phyloP scores from a whole-genome alignment of 768 basidiomycete species.

The Lepiota venenata region DNA sequence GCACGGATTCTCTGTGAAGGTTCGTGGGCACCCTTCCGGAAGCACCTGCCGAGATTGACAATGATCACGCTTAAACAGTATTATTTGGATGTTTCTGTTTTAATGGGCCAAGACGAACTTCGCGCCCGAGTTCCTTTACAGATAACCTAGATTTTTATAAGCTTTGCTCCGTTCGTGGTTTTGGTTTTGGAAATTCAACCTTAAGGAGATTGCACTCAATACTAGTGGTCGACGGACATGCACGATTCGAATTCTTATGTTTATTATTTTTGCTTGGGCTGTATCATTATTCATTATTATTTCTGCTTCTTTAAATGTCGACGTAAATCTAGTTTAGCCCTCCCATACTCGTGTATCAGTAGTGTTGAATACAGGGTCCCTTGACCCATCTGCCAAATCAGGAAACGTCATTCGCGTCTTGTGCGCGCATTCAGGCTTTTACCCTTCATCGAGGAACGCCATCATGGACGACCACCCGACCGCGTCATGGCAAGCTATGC shows the following conservation, averaged over 20 bases:
- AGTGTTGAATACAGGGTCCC: background rate
- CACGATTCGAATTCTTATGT: background rate
- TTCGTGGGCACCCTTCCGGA: conserved; percentile 26
- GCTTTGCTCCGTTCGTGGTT: conserved; percentile 13
- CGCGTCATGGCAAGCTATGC: conserved; percentile 87
- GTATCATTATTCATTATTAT: conserved; percentile 10
- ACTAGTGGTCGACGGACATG: too few relatives aligned
- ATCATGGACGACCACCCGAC: conserved; percentile 68
- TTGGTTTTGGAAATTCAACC: conserved; percentile 5
- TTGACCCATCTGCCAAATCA: too few relatives aligned
- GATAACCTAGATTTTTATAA: conserved; percentile 35
- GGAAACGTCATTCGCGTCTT: too few relatives aligned
- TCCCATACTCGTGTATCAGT: conserved; percentile 14
- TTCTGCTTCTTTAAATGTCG: background rate
- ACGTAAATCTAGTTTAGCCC: background rate
- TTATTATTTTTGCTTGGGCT: background rate
- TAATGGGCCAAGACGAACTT: conserved; percentile 59
- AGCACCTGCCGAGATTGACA: conserved; percentile 6
- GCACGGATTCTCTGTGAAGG: conserved; percentile 66
- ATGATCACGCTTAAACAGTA: conserved; percentile 40
- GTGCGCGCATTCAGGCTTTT: background rate
- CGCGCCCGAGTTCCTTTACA: conserved; percentile 61
- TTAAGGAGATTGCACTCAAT: background rate
- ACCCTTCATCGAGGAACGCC: background rate
- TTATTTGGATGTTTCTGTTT: conserved; percentile 68